A percentile compares a stretch with the other conserved stretches of the same genome.
Evolutionary conservation across 805 yeast species (phyloP).

Genomic region (Candida ascalaphidarum): DNA sequence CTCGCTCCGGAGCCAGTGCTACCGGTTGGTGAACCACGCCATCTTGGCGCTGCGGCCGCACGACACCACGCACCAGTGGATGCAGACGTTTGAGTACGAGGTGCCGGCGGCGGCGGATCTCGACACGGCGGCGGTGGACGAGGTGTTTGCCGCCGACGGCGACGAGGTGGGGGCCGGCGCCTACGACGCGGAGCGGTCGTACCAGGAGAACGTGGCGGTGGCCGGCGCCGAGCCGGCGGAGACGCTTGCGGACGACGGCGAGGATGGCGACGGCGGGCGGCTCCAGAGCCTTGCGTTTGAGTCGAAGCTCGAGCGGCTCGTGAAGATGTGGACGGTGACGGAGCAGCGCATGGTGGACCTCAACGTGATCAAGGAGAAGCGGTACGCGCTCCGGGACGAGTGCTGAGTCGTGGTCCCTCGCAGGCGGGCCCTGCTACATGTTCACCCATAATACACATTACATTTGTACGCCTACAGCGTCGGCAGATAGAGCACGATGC

Average conservation of each 20-base stretch:
- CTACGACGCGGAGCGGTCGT: constrained; percentile 1
- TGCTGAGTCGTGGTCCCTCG: no score
- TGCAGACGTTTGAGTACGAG: constrained; percentile 5
- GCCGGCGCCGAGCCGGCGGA: not conserved
- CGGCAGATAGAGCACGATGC: no score
- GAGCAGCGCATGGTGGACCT: constrained; percentile 42
- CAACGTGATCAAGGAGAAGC: constrained; percentile 2
- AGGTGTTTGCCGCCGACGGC: constrained; percentile 3
- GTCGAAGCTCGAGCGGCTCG: constrained; percentile 42
- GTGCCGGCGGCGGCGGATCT: constrained; percentile 14
- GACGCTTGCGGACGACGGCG: constrained; percentile 1
- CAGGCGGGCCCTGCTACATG: no score
- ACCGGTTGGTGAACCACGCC: constrained; percentile 61
- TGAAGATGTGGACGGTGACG: constrained; percentile 58
- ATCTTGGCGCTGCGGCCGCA: constrained; percentile 42
- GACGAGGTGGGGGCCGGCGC: constrained; percentile 1
- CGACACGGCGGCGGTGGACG: constrained; percentile 6
- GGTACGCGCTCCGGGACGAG: not conserved
- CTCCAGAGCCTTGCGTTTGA: constrained; percentile 16
- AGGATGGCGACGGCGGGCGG: constrained; percentile 15
- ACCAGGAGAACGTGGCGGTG: not conserved
- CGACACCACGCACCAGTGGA: constrained; percentile 2
- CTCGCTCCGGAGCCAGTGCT: constrained; percentile 55
- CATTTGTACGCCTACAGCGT: no score
- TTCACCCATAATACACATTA: no score